These are phyloP conservation scores for Nemania diffusa DNA, from an alignment of 2,329 filamentous ascomycete genomes.

Conservation along the genomic window DNA sequence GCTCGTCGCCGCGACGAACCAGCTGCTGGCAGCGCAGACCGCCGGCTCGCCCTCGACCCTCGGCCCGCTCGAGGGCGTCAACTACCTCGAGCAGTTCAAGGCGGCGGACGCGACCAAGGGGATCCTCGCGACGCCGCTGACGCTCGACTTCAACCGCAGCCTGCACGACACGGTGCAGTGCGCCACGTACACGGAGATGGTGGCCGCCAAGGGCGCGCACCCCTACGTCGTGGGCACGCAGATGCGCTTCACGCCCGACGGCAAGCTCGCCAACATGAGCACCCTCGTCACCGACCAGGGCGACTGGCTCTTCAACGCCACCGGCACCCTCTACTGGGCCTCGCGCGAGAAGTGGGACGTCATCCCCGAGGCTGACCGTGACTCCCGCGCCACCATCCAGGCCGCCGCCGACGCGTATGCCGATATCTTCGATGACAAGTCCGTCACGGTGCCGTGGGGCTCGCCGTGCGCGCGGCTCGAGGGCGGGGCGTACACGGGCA, in stretches of 20 bases:
- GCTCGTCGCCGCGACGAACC: constrained; percentile 43
- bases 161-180: constrained; percentile 52
- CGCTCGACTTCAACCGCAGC: constrained; percentile 52
- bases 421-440: constrained; percentile 52
- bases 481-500: constrained; percentile 51
- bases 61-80: constrained; percentile 36
- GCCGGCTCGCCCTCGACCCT: constrained; percentile 38
- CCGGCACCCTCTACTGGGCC: constrained; percentile 50
- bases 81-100: constrained; percentile 52
- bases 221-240: constrained; percentile 55
- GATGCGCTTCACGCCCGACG: constrained; percentile 45
- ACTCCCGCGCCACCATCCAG: constrained; percentile 50
- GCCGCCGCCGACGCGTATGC: constrained; percentile 53
- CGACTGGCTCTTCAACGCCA: constrained; percentile 55
- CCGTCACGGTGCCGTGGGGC: constrained; percentile 53
- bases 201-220: constrained; percentile 47
- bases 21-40: constrained; percentile 45
- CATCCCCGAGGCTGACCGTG: constrained; percentile 48
- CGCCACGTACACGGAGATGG: constrained; percentile 53
- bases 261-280: constrained; percentile 47
- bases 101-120: constrained; percentile 45
- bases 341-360: constrained; percentile 50
- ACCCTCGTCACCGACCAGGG: constrained; percentile 50
- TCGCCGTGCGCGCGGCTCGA: constrained; percentile 52
- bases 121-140: constrained; percentile 49